These are phyloP conservation scores for Vicia sativa DNA, from an alignment of 306 rosid species.

Conservation along the genomic window DNA sequence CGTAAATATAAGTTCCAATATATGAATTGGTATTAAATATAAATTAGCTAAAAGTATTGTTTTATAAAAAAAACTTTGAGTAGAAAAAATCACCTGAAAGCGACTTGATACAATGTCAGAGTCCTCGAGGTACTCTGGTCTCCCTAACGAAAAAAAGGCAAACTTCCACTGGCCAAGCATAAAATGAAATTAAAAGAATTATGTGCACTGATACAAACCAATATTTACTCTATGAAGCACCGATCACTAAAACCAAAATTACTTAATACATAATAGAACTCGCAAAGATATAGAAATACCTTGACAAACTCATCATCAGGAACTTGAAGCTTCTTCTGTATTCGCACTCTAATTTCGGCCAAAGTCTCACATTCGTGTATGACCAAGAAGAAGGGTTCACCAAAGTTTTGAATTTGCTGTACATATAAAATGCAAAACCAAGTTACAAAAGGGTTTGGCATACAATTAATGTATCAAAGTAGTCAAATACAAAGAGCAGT, in stretches of 20 bases:
- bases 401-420: constrained; percentile 90
- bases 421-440: constrained; percentile 31
- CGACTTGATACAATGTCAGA: constrained; percentile 74
- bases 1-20: constrained; percentile 26
- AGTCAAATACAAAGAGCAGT: constrained; percentile 17
- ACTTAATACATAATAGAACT: constrained; percentile 3
- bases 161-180: constrained; percentile 75
- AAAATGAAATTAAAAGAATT: constrained; percentile 18
- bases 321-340: constrained; percentile 79
- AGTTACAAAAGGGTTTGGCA: neutral
- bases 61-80: neutral
- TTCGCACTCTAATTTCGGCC: constrained; percentile 66
- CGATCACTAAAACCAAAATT: constrained; percentile 35
- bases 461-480: neutral
- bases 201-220: constrained; percentile 1
- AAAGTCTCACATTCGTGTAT: constrained; percentile 83
- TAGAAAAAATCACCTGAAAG: constrained; percentile 64
- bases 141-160: constrained; percentile 86
- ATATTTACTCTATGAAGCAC: constrained; percentile 3
- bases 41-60: constrained; percentile 10
- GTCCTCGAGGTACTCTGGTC: constrained; percentile 91
- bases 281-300: constrained; percentile 48
- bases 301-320: constrained; percentile 86
- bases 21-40: neutral
- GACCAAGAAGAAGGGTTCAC: constrained; percentile 93